phyloP scores from a whole-genome alignment of 305 asterid genomes.

The Rubia balearica region DNA sequence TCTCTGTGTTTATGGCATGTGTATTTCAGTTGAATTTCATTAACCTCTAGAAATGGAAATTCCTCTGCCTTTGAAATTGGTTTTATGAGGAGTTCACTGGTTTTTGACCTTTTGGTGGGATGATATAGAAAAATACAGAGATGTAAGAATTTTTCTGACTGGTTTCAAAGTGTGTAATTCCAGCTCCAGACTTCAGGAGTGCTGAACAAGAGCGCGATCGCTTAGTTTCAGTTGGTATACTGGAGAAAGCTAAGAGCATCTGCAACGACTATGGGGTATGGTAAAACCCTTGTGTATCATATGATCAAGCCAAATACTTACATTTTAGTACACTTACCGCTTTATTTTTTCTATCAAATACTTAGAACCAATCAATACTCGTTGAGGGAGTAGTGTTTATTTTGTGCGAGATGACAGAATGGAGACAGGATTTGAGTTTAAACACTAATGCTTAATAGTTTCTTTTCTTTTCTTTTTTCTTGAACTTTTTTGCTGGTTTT shows the following conservation, averaged over 20 bases:
- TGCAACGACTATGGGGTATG: constrained; percentile 21
- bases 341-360: too few species aligned
- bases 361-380: too few species aligned
- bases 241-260: constrained; percentile 24
- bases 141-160: background rate
- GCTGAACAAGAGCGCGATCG: constrained; percentile 18
- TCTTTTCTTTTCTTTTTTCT: background rate
- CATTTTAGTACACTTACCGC: too few species aligned
- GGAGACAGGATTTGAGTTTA: background rate
- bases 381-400: too few species aligned
- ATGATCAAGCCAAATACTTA: too few species aligned
- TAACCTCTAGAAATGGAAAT: too few species aligned
- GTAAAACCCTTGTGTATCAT: too few species aligned
- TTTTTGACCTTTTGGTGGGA: too few species aligned
- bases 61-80: too few species aligned
- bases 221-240: constrained; percentile 12
- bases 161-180: background rate
- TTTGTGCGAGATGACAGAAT: too few species aligned
- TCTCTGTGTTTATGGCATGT: background rate
- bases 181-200: constrained; percentile 15
- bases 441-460: background rate
- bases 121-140: too few species aligned
- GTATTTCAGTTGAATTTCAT: background rate
- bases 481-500: background rate
- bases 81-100: too few species aligned